Evolutionary conservation across 192 early-diverging fungal species (phyloP).

Genomic region (Backusella sp.): DNA sequence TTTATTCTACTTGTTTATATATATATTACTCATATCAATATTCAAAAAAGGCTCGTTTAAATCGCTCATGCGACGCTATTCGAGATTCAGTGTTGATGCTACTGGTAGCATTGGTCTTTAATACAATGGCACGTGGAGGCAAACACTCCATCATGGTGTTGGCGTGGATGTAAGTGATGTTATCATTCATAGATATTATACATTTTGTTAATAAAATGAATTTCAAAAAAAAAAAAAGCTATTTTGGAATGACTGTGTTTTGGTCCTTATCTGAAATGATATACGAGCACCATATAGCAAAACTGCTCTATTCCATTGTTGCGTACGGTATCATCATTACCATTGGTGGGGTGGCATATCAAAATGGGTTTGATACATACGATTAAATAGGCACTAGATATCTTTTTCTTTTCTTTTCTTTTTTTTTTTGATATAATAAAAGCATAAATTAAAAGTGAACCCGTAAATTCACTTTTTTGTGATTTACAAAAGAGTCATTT

Average conservation of each 20-base stretch:
- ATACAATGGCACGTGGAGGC: constrained; percentile 12
- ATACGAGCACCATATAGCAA: constrained; percentile 1
- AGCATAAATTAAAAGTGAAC: too few relatives aligned
- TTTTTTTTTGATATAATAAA: too few relatives aligned
- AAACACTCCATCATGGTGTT: background rate
- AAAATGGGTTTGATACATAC: background rate
- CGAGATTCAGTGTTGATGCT: background rate
- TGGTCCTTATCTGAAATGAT: constrained; percentile 13
- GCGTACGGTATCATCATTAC: background rate
- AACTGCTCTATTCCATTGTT: background rate
- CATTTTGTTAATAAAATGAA: background rate
- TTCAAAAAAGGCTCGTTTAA: background rate
- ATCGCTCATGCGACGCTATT: background rate
- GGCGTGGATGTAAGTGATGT: constrained; percentile 2
- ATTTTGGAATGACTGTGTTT: background rate
- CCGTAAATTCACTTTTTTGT: too few relatives aligned
- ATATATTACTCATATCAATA: background rate
- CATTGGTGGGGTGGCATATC: constrained; percentile 3
- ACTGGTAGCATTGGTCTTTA: background rate
- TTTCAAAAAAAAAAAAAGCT: background rate
- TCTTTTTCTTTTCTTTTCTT: too few relatives aligned
- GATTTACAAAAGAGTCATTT: too few relatives aligned
- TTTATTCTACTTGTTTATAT: background rate
- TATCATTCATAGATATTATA: too few relatives aligned
- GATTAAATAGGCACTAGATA: background rate